Percentiles rank a stretch among this genome's conserved stretches.
Conservation (phyloP, 495 filamentous ascomycete species). For the Beverwykella pulmonaria region DNA sequence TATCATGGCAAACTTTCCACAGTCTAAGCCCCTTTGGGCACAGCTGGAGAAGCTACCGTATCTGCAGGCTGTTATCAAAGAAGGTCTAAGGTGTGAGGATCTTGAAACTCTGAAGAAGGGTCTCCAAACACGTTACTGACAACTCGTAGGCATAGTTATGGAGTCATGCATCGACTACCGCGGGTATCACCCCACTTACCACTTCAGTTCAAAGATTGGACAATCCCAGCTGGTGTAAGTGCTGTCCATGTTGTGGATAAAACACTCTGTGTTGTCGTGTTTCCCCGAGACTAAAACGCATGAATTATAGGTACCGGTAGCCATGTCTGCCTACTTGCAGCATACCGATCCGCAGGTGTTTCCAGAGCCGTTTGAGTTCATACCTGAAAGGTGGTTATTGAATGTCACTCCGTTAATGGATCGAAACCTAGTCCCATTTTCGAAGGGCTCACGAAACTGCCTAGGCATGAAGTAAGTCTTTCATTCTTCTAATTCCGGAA, state of each 20-base stretch:
- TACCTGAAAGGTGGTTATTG: constrained; percentile 34
- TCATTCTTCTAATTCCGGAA: neutral
- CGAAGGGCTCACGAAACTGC: constrained; percentile 51
- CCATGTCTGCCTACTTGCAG: constrained; percentile 31
- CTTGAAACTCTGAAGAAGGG: neutral
- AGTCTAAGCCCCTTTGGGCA: constrained; percentile 37
- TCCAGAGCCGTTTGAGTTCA: constrained; percentile 25
- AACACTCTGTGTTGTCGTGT: neutral
- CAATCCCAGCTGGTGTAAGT: constrained; percentile 22
- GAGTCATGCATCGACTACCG: constrained; percentile 49
- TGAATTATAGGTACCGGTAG: constrained; percentile 23
- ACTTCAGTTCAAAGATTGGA: constrained; percentile 43
- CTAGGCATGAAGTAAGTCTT: constrained; percentile 43
- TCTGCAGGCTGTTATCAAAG: constrained; percentile 47
- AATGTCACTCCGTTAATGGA: constrained; percentile 28
- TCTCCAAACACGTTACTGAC: neutral
- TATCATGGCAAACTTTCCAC: constrained; percentile 13
- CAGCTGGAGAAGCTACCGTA: constrained; percentile 45
- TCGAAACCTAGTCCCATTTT: constrained; percentile 51
- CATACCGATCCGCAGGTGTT: constrained; percentile 20
- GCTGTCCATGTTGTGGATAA: neutral
- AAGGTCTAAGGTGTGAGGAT: constrained; percentile 50
- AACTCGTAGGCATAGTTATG: constrained; percentile 44
- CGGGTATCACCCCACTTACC: constrained; percentile 50
- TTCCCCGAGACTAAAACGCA: too few species aligned